Conservation (phyloP, 164 flowering plant genomes). For the Chimonanthus salicifolius region DNA sequence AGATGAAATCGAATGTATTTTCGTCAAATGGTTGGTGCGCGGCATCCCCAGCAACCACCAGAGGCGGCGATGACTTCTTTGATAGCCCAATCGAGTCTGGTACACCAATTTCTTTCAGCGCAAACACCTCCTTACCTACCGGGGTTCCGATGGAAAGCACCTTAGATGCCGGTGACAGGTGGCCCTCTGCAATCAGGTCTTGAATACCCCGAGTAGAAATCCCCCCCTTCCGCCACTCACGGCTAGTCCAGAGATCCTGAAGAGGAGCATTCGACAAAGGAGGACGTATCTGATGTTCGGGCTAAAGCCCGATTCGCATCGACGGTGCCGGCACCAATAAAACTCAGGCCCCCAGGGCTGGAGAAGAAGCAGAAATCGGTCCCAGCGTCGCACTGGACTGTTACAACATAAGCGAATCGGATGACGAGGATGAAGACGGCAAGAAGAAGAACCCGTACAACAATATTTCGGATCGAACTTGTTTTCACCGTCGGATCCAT, state of each 20-base stretch:
- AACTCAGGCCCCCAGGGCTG: constrained; percentile 37
- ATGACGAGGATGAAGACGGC: constrained; percentile 41
- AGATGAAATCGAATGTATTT: constrained; percentile 65
- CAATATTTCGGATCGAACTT: constrained; percentile 37
- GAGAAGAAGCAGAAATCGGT: constrained; percentile 81
- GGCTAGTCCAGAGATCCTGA: constrained; percentile 46
- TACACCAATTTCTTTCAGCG: constrained; percentile 78
- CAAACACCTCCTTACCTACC: constrained; percentile 55
- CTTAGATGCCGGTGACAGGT: constrained; percentile 49
- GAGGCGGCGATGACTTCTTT: constrained; percentile 55
- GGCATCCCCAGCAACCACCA: constrained; percentile 43
- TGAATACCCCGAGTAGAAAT: constrained; percentile 68
- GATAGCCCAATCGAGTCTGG: constrained; percentile 50
- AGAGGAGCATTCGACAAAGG: constrained; percentile 5
- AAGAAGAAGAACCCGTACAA: constrained; percentile 54
- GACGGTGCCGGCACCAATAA: constrained; percentile 23
- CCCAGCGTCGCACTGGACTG: constrained; percentile 48
- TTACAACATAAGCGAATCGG: constrained; percentile 65
- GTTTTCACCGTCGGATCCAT: constrained; percentile 53
- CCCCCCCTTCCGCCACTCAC: constrained; percentile 57
- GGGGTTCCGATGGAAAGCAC: constrained; percentile 56
- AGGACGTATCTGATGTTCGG: constrained; percentile 4
- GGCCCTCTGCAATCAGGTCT: constrained; percentile 64
- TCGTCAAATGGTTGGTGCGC: constrained; percentile 42
- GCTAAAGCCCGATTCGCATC: constrained; percentile 10